Base-by-base conservation (phyloP, 306 rosid species). In the Prosopis cineraria region DNA sequence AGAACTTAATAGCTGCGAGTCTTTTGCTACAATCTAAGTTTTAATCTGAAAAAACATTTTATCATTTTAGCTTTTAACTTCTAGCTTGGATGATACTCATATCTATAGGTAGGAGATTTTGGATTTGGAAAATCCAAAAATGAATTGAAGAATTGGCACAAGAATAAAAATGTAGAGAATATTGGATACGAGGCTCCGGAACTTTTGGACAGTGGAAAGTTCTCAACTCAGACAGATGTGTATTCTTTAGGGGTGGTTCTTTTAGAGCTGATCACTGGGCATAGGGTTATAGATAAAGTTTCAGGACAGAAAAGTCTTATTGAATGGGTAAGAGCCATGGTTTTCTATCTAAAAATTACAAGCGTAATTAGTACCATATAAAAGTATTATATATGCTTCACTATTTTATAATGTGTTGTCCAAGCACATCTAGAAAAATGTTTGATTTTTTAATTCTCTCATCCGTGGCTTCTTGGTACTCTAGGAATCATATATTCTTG, bases 191-290 rank as follows among this genome's bases (percentile, higher is more conserved):
- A 5, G 20, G 89, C 87, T 37, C 83, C 87, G 34, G 89, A 86
- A 70, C 71, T 25, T 74, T 30, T 65, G 5, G 87, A 80, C 53
- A 63, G 68, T 74, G 89, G 85, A 50, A 78, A 74, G 29, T 55
- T 77, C 75, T 73, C 87, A 16, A 65, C 81, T 24, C 47, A 56
- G 74, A 76, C 74, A 39, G 89, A 86, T 80, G 83, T 83, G 7
- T 83, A 83, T 85, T 83, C 87, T 81, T 73, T 83, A 55, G 89
- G 89, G 2, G 71, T 44, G 12, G 70, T 83, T 77, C 85, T 83
- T 62, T 72, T 86, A 66, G 83, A 86, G 74, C 78, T 86, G 59
- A 80, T 86, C 70, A 45, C 85, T 2, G 89, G 89, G 44, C 27
- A 34, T 17, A 70, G 80, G 79, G 44, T 66, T 48, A 47, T 45